phyloP scores from a whole-genome alignment of 768 basidiomycete genomes.

The Cantharellus anzutake region DNA sequence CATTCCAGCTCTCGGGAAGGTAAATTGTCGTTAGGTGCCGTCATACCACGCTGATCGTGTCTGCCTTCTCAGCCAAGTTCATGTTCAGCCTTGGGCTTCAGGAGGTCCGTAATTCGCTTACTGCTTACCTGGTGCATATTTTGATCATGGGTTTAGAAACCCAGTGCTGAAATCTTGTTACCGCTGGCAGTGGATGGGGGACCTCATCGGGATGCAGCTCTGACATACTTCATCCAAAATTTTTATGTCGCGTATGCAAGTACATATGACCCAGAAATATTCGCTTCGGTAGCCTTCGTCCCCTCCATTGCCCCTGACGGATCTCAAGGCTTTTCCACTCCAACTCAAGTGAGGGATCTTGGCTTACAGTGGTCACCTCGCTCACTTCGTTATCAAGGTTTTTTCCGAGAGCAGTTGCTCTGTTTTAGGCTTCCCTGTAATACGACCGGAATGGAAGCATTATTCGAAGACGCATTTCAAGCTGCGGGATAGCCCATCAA shows the following conservation, averaged over 20 bases:
- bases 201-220: slow-evolving; percentile 33
- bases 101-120: background rate
- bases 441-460: slow-evolving; percentile 34
- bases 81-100: slow-evolving; percentile 51
- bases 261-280: slow-evolving; percentile 36
- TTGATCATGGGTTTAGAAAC: background rate
- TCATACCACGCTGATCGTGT: background rate
- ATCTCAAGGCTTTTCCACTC: slow-evolving; percentile 33
- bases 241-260: slow-evolving; percentile 34
- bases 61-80: slow-evolving; percentile 42
- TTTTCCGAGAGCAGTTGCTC: slow-evolving; percentile 51
- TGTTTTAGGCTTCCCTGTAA: slow-evolving; percentile 53
- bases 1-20: slow-evolving; percentile 71
- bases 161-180: slow-evolving; percentile 35
- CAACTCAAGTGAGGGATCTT: slow-evolving; percentile 35
- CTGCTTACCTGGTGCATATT: background rate
- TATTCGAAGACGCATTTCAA: slow-evolving; percentile 34
- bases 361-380: background rate
- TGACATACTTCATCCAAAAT: slow-evolving; percentile 73
- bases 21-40: slow-evolving; percentile 11
- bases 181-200: slow-evolving; percentile 44
- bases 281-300: slow-evolving; percentile 49
- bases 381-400: slow-evolving; percentile 27
- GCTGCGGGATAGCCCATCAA: slow-evolving; percentile 49
- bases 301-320: slow-evolving; percentile 43